A percentile compares a stretch with the other conserved stretches of the same genome.
These are phyloP conservation scores for Penicillium psychrofluorescens DNA, from an alignment of 495 filamentous ascomycete species.

Conservation along the genomic window DNA sequence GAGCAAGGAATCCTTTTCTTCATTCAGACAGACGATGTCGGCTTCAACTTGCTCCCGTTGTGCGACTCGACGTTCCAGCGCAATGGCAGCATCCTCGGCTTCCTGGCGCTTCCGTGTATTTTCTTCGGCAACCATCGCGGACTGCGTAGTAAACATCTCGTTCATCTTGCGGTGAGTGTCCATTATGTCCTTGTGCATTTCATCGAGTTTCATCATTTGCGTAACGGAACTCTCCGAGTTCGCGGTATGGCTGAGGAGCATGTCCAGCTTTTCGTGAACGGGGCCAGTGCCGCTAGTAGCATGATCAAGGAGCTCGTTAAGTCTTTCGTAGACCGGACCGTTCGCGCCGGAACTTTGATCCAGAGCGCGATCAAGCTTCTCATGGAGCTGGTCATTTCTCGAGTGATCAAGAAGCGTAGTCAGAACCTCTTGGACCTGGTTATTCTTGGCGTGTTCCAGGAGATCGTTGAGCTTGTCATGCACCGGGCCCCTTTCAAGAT, in stretches of 20 bases:
- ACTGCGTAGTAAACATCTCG: conserved; percentile 77
- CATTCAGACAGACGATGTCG: conserved; percentile 55
- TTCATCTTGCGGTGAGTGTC: conserved; percentile 78
- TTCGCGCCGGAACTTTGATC: conserved; percentile 41
- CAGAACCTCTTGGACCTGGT: conserved; percentile 69
- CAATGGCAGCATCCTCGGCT: conserved; percentile 72
- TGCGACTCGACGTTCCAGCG: conserved; percentile 68
- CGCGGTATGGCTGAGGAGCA: conserved; percentile 22
- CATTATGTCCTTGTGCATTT: conserved; percentile 84
- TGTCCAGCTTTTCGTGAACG: conserved; percentile 64
- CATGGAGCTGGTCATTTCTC: conserved; percentile 33
- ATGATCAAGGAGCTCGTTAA: conserved; percentile 57
- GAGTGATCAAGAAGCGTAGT: conserved; percentile 66
- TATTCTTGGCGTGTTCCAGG: conserved; percentile 49
- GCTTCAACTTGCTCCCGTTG: conserved; percentile 75
- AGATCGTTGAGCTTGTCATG: conserved; percentile 84
- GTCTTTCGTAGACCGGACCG: conserved; percentile 45
- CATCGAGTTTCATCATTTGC: conserved; percentile 72
- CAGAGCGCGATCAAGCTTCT: conserved; percentile 51
- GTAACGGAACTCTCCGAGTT: conserved; percentile 24
- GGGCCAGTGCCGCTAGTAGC: conserved; percentile 46
- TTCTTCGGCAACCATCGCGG: conserved; percentile 67
- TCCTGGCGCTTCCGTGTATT: conserved; percentile 72
- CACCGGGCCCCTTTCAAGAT: conserved; percentile 59
- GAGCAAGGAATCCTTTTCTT: conserved; percentile 57